Evolutionary conservation across 2,329 filamentous ascomycete species (phyloP), one percentile per base, ranked within the genome.

Genomic region (Microsporum audouinii): DNA sequence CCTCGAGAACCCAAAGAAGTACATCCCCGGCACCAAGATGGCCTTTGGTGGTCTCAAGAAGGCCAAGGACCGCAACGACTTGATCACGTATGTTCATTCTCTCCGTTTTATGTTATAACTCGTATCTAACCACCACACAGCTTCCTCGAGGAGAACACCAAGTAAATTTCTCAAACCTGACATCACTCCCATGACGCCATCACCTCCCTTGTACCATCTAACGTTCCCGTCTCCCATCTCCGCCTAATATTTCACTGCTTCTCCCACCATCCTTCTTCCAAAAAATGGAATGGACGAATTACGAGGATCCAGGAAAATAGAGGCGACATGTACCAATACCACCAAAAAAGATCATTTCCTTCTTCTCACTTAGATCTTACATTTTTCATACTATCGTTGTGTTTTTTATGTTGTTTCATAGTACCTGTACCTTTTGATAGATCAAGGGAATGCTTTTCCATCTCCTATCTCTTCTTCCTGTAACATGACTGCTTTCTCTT

Each of bases 1-100:
- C 87, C 91, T 99, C 73, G 94, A 99, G 86, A 97, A 97, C 88
- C 94, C 94, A 81, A 99, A 99, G 88, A 97, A 97, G 85, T 99
- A 91, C 86, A 96, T 99, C 68, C 94, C 94, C 70, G 94, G 94
- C 71, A 99, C 94, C 82, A 99, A 97, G 90, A 99, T 99, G 94
- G 94, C 94, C 72, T 99, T 97, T 77, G 94, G 94, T 81, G 94
- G 94, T 78, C 85, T 99, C 75, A 99, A 99, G 91, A 99, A 99
- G 89, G 85, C 86, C 76, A 97, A 97, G 89, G 94, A 97, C 83
- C 86, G 94, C 78, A 96, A 97, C 78, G 92, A 99, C 80, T 84
- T 99, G 73, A 96, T 99, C 85, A 91, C 90, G 88, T 92, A 88
- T 72, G 88, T 84, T 65, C n/a, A 41, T 8, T 57, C 4, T 7